Base-by-base conservation (phyloP, 2,329 filamentous ascomycete genomes). In the Ploettnerulaceae sp. region DNA sequence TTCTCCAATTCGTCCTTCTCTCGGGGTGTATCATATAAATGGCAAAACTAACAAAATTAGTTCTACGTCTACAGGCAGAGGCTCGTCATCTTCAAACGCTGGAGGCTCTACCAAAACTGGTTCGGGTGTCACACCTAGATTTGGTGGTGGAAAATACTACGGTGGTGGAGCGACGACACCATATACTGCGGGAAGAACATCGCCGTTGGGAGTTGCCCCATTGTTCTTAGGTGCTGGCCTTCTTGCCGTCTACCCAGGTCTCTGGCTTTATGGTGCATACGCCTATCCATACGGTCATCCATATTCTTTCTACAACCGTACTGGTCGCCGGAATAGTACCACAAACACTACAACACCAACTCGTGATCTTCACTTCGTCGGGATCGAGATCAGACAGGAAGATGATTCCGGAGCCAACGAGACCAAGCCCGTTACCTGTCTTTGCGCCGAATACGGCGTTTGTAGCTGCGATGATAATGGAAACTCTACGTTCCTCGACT, bases 381-480 rank as follows among this genome's bases (percentile, higher is more conserved):
- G 54, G 2, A 12, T 52, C 6, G 18, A 31, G 5, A 38, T 46
- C 22, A 45, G 58, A 18, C 54, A 59, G 21, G 31, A 60, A 60
- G 37, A 64, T n/a, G n/a, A n/a, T 12, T 28, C 28, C 8, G 57
- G 68, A 20, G 57, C 54, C 58, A 81, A 78, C 70, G 75, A 81
- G 70, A 78, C 71, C 7, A 72, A 78, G 48, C 74, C 77, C 0
- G 77, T 86, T 1, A 62, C 68, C 3, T 88, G 84, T 60, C 65
- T 78, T 20, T 88, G 84, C 65, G 72, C 71, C 41, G 59, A 70
- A 26, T 72, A 75, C 56, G 60, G 59, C 1, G 71, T 71, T 14
- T 89, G 85, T 58, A 76, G 79, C 5, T 89, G 85, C 61, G 85
- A 90, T 49, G 80, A 86, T 45, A 82, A 81, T 56, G 71, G 73